Evolutionary conservation across 805 yeast species (phyloP).

Genomic region (Naumovozyma castellii): DNA sequence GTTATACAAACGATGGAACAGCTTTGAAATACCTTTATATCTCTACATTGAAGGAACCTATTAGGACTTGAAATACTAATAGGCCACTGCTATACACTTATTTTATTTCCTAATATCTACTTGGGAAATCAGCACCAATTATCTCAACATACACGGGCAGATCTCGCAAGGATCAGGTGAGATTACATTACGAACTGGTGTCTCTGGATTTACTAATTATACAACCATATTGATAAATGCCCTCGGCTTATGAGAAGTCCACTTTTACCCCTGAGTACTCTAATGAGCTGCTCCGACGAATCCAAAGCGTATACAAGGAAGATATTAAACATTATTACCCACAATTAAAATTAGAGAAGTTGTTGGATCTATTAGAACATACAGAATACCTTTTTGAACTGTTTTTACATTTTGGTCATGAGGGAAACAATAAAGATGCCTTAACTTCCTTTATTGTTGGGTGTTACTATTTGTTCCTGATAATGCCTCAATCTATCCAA

Average conservation of each 20-base stretch:
- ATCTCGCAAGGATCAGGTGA: too few species aligned
- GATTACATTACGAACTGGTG: too few species aligned
- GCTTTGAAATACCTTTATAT: too few species aligned
- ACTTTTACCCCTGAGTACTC: constrained; percentile 35
- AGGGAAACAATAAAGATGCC: constrained; percentile 18
- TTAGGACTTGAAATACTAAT: too few species aligned
- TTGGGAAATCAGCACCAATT: too few species aligned
- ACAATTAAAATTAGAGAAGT: constrained; percentile 28
- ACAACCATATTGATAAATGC: neutral
- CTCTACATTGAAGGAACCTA: too few species aligned
- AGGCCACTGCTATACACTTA: too few species aligned
- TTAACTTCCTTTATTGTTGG: constrained; percentile 31
- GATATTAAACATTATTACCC: constrained; percentile 27
- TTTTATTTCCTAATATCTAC: too few species aligned
- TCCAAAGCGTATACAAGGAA: constrained; percentile 23
- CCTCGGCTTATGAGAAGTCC: neutral
- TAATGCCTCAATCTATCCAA: constrained; percentile 34
- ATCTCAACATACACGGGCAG: too few species aligned
- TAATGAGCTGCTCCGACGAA: constrained; percentile 26
- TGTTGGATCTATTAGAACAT: constrained; percentile 32
- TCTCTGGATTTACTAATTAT: too few species aligned
- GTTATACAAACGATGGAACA: too few species aligned
- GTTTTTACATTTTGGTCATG: constrained; percentile 20
- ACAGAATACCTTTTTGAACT: constrained; percentile 30
- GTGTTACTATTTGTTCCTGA: constrained; percentile 29